Conservation (phyloP, 805 yeast species). For the Komagataella populi region DNA sequence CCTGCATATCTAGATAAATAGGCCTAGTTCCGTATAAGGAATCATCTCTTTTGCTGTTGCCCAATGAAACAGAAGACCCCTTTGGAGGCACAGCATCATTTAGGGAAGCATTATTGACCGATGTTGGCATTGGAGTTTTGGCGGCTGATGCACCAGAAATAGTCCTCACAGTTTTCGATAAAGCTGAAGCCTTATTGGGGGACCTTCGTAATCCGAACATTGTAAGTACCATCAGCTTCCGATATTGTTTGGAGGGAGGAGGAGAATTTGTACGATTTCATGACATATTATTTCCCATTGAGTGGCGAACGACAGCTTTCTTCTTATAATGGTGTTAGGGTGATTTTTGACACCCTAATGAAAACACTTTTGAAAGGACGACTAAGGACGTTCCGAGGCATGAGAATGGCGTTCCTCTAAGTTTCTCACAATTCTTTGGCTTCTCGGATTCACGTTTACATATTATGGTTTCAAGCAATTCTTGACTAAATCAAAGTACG, state of each 20-base stretch:
- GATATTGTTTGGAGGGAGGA: not conserved
- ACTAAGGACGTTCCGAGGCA: not conserved
- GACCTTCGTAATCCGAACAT: not conserved
- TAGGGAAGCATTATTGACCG: constrained; percentile 10
- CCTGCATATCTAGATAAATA: constrained; percentile 93
- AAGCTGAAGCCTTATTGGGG: not conserved
- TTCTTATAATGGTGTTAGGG: not conserved
- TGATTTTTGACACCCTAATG: not conserved
- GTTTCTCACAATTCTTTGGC: not conserved
- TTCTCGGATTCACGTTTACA: not conserved
- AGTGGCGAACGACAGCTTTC: not conserved
- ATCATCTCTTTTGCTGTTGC: constrained; percentile 29
- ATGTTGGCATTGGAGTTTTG: constrained; percentile 4
- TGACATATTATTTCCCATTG: not conserved
- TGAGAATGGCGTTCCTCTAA: not conserved
- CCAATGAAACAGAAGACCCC: constrained; percentile 26
- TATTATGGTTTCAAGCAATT: not conserved
- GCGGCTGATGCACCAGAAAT: not conserved
- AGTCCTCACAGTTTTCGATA: not conserved
- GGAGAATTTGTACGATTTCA: not conserved
- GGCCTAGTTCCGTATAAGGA: constrained; percentile 62
- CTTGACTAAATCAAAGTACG: not conserved
- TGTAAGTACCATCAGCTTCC: not conserved
- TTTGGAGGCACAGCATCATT: constrained; percentile 22
- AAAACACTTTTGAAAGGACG: not conserved